Conservation (phyloP, 1,284 basidiomycete genomes). For the Coniferiporia sulphurascens region DNA sequence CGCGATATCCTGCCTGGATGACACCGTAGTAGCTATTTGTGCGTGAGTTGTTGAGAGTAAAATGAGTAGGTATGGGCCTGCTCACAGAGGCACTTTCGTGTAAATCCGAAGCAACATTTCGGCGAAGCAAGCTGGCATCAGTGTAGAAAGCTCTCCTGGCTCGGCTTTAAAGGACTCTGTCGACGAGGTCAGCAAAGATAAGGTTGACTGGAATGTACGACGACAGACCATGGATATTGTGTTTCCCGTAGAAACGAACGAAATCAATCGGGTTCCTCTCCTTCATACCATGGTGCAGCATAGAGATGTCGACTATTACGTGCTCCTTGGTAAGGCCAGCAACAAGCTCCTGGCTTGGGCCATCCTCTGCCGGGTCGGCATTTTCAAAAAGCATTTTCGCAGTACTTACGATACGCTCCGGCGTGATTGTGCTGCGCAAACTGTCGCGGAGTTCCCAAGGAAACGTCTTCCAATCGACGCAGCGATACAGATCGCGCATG, state of each 20-base stretch:
- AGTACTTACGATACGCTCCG: slow-evolving; percentile 48
- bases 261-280: slow-evolving; percentile 62
- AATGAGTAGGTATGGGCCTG: not conserved
- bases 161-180: slow-evolving; percentile 32
- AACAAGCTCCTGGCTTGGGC: slow-evolving; percentile 27
- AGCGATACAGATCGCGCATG: slow-evolving; percentile 58
- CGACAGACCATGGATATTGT: slow-evolving; percentile 48
- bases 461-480: slow-evolving; percentile 64
- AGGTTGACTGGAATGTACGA: not conserved
- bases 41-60: slow-evolving; percentile 9
- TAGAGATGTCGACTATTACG: slow-evolving; percentile 57
- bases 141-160: slow-evolving; percentile 54
- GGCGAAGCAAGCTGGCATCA: slow-evolving; percentile 57
- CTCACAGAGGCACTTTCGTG: slow-evolving; percentile 51
- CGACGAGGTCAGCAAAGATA: not conserved
- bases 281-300: slow-evolving; percentile 71
- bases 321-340: slow-evolving; percentile 40
- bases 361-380: slow-evolving; percentile 20
- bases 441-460: slow-evolving; percentile 39
- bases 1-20: slow-evolving; percentile 63
- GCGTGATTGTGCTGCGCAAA: slow-evolving; percentile 45
- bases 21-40: slow-evolving; percentile 42
- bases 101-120: slow-evolving; percentile 64
- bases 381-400: slow-evolving; percentile 30
- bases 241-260: slow-evolving; percentile 71